These are phyloP conservation scores for Kodamaea suecica DNA, from an alignment of 1,139 yeast species.

Conservation along the genomic window DNA sequence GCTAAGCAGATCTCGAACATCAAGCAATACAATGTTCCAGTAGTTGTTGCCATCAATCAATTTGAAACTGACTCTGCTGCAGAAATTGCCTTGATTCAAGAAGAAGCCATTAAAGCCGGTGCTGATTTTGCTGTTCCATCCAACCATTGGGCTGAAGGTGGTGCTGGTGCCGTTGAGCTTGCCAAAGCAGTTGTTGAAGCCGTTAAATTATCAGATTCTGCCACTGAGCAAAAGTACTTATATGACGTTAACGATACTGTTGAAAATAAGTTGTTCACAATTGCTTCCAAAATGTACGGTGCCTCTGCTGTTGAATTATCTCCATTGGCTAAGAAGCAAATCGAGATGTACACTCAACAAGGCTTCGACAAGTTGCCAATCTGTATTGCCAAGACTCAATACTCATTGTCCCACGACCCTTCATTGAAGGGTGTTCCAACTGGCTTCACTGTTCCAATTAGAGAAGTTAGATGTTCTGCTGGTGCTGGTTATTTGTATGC, in stretches of 20 bases:
- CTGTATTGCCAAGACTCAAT: slow-evolving; percentile 82
- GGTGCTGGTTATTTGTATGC: slow-evolving; percentile 86
- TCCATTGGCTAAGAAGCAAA: slow-evolving; percentile 63
- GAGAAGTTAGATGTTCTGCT: slow-evolving; percentile 76
- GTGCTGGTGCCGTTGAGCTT: slow-evolving; percentile 65
- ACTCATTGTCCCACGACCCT: slow-evolving; percentile 78
- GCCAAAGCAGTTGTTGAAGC: slow-evolving; percentile 71
- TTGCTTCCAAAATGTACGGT: slow-evolving; percentile 75
- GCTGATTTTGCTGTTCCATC: slow-evolving; percentile 73
- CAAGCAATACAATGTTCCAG: slow-evolving; percentile 69
- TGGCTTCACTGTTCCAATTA: slow-evolving; percentile 73
- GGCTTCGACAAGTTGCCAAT: slow-evolving; percentile 75
- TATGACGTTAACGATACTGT: slow-evolving; percentile 60
- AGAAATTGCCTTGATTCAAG: slow-evolving; percentile 61
- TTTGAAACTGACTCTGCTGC: slow-evolving; percentile 69
- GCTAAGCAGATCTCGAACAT: slow-evolving; percentile 74
- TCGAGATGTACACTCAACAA: slow-evolving; percentile 62
- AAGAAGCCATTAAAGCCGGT: slow-evolving; percentile 67
- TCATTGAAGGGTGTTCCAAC: slow-evolving; percentile 79
- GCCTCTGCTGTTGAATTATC: slow-evolving; percentile 67
- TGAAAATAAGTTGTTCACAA: slow-evolving; percentile 60
- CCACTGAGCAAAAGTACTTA: slow-evolving; percentile 48
- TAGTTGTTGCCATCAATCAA: slow-evolving; percentile 75
- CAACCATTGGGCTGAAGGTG: slow-evolving; percentile 83
- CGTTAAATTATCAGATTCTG: slow-evolving; percentile 31